phyloP scores from a whole-genome alignment of 2,329 filamentous ascomycete species.

The Penicillium sp. region DNA sequence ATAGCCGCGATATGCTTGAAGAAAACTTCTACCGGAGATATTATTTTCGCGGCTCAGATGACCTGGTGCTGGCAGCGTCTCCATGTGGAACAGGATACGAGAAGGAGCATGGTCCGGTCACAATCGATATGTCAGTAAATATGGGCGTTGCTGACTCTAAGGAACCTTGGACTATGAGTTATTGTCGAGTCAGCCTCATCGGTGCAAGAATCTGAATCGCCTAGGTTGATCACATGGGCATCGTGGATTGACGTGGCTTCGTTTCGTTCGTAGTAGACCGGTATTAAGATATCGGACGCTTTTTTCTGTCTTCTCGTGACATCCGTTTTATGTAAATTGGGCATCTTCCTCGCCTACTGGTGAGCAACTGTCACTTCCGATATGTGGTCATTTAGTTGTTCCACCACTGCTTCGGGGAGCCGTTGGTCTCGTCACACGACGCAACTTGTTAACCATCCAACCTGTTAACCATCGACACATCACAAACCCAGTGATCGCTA shows the following conservation, averaged over 20 bases:
- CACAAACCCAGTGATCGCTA: constrained; percentile 12
- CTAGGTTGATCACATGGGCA: constrained; percentile 19
- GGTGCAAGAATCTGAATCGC: constrained; percentile 3
- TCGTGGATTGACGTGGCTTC: constrained; percentile 22
- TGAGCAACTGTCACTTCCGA: not conserved
- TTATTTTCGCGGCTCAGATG: constrained; percentile 19
- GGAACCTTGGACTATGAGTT: not conserved
- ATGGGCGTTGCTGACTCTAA: not conserved
- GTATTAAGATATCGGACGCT: not conserved
- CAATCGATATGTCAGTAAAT: not conserved
- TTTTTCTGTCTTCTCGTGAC: constrained; percentile 8
- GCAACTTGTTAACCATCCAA: constrained; percentile 16
- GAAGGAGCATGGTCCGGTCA: constrained; percentile 4
- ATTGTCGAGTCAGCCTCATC: constrained; percentile 15
- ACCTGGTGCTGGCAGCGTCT: constrained; percentile 15
- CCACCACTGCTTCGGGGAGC: constrained; percentile 16
- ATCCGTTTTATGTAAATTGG: not conserved
- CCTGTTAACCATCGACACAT: constrained; percentile 21
- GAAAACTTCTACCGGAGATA: constrained; percentile 1
- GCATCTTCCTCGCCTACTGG: not conserved
- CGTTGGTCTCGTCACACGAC: constrained; percentile 22
- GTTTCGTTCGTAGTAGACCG: constrained; percentile 13
- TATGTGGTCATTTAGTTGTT: constrained; percentile 5
- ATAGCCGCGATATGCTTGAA: constrained; percentile 19
- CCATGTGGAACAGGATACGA: constrained; percentile 14